Base-by-base conservation (phyloP, 305 asterid genomes). In the Fraxinus floribunda region DNA sequence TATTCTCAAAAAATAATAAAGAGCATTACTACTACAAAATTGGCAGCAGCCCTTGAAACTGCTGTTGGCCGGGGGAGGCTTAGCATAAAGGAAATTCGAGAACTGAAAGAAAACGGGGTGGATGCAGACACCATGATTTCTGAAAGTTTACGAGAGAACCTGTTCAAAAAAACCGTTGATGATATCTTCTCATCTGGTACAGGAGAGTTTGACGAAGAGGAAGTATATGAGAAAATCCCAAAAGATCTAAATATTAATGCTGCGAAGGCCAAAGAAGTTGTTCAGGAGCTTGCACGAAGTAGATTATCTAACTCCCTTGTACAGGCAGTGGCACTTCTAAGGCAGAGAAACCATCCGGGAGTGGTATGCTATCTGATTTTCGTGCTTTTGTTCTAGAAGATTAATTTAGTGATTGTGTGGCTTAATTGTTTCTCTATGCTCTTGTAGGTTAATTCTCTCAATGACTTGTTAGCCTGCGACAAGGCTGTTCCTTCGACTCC, bases 401-500 rank as follows among this genome's bases (percentile, higher is more conserved):
- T 29, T 55, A 3, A 80, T 82, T 4, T 18, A 36, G 44, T 18
- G 57, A 18, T 24, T 60, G 30, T 71, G 26, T 79, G 22, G 68
- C 79, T 46, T 32, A 60, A 1, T 36, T 68, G 57, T 75, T 77
- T 75, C 78, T 81, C 26, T 55, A 15, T 66, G 24, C 52, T 76
- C 22, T 52, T 89, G 86, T 85, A 96, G 99, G 98, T 93, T 34
- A 91, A 91, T 38, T 93, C 99, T 7, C 92, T 96, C 39, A 94
- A 96, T 79, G 95, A 96, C 87, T 78, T 96, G 86, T 85, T 96
- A 87, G 98, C 98, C 71, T 93, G 99, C 49, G 98, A 96, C 91
- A 94, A 93, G 90, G 99, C 98, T 3, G 96, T 94, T 16, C 94
- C 98, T 34, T 84, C 98, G 5, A 87, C 85, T 9, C 93, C 98